Base-by-base conservation (phyloP, 305 asterid genomes). In the Caryopteris hybrid region DNA sequence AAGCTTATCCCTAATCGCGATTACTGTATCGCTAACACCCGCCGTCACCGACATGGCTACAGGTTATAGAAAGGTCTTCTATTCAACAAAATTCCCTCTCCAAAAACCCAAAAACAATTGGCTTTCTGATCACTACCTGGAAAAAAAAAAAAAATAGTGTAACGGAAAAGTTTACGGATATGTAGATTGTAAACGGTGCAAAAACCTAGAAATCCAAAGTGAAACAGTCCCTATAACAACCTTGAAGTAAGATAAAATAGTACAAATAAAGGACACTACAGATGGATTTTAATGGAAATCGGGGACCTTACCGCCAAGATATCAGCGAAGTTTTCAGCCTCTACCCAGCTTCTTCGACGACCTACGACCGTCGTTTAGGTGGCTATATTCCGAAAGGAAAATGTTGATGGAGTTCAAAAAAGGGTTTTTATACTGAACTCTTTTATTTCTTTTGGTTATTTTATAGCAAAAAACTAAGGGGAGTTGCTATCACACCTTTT, bases 31-130 rank as follows among this genome's bases (percentile, higher is more conserved):
- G 81, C 97, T 91, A 51, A 93, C 96, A 29, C 99, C 97, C 7
- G 96, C 97, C 52, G 96, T 88, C 45, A 93, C 99, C 45, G 99
- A 88, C 99, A 94, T 93, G 80, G 74, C 75, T 78, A 25, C 83
- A 38, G 62, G 31, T 59, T 41, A 8, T 4, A 8, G 5, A 29
- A 14, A 45, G 18, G 17, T n/a, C 72, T 74, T 52, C 34, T 7
- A 74, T 45, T 48, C 57, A 41, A 69, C 7, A 2, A 34, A 48
- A 56, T 43, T 18, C 29, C 25, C 46, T 31, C 51, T 1, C 12
- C 43, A 11, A 20, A 57, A 25, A 55, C 57, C 13, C 20, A 8
- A 31, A 63, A 18, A n/a, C 33, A 31, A 38, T 57, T 63, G 2
- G 34, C 43, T 10, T 13, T 56, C 9, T 20, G 1, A 8, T 22